Percentiles rank a stretch among this genome's conserved stretches.
Conservation (phyloP, 2,329 filamentous ascomycete genomes). For the Bipolaris zeicola region DNA sequence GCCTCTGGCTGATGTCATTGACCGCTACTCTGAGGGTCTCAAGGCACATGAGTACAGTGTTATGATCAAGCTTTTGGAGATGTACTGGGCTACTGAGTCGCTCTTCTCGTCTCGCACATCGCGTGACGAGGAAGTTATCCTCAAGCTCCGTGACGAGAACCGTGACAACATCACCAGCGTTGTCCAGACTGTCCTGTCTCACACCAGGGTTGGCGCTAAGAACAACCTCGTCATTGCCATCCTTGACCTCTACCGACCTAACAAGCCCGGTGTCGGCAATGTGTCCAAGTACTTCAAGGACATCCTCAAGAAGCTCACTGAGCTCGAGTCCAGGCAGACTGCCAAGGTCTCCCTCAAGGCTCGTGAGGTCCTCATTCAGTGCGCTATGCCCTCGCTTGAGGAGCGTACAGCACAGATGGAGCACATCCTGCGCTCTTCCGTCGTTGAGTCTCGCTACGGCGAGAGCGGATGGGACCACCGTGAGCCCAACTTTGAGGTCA, state of each 20-base stretch:
- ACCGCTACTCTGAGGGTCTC: conserved; percentile 81
- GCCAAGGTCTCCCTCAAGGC: conserved; percentile 98
- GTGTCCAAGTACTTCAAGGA: conserved; percentile 86
- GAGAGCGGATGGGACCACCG: conserved; percentile 97
- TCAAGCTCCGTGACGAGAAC: conserved; percentile 93
- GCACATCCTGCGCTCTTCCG: conserved; percentile 93
- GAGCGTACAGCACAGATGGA: conserved; percentile 97
- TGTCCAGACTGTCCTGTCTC: conserved; percentile 87
- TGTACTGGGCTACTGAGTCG: conserved; percentile 82
- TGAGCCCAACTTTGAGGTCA: conserved; percentile 84
- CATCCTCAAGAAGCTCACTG: conserved; percentile 82
- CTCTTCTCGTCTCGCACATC: conserved; percentile 84
- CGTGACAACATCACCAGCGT: conserved; percentile 88
- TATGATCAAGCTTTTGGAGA: conserved; percentile 77
- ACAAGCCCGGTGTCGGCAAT: conserved; percentile 87
- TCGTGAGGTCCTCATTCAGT: conserved; percentile 96
- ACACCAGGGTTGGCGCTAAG: conserved; percentile 90
- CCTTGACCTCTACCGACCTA: conserved; percentile 91
- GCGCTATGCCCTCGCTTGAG: conserved; percentile 91
- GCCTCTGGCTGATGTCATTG: conserved; percentile 78
- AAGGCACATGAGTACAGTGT: conserved; percentile 88
- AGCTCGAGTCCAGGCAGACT: conserved; percentile 83
- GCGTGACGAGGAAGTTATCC: conserved; percentile 91
- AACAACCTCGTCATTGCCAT: conserved; percentile 92
- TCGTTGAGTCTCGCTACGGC: conserved; percentile 95